phyloP scores from a whole-genome alignment of 352 stramenopile species.

The Thalassiosira hispida region DNA sequence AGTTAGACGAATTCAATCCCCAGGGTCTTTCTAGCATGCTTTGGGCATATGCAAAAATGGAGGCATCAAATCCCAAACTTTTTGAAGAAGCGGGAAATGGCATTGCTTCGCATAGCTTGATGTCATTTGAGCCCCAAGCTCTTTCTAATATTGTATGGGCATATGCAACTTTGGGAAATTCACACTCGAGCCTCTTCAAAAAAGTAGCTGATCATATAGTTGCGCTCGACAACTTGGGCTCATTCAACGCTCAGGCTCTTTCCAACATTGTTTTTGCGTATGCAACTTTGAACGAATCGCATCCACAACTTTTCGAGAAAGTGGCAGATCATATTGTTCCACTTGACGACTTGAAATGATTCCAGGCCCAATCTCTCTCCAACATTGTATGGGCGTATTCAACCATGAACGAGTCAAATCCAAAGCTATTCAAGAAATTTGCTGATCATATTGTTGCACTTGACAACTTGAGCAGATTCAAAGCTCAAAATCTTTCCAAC shows the following conservation, averaged over 20 bases:
- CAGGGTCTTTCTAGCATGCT: constrained; percentile 6
- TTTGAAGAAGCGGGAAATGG: neutral
- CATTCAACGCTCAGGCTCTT: constrained; percentile 13
- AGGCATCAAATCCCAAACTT: neutral
- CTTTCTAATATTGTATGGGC: neutral
- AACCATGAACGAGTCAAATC: neutral
- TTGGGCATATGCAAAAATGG: constrained; percentile 8
- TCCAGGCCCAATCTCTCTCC: constrained; percentile 13
- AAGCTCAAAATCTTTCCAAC: constrained; percentile 12
- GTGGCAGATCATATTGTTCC: neutral
- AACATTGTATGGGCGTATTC: constrained; percentile 21
- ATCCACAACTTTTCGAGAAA: constrained; percentile 16
- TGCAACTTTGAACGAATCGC: constrained; percentile 4
- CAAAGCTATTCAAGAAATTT: constrained; percentile 1
- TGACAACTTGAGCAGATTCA: neutral
- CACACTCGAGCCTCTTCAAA: constrained; percentile 25
- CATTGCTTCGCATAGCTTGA: neutral
- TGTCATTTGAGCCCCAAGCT: neutral
- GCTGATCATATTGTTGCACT: neutral
- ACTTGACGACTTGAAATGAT: neutral
- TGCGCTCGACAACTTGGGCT: neutral
- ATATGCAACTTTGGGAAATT: constrained; percentile 16
- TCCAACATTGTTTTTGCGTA: constrained; percentile 40
- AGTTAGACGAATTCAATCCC: neutral
- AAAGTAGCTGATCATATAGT: constrained; percentile 16